These are phyloP conservation scores for Teunomyces funiuensis DNA, from an alignment of 805 yeast genomes.

Conservation along the genomic window DNA sequence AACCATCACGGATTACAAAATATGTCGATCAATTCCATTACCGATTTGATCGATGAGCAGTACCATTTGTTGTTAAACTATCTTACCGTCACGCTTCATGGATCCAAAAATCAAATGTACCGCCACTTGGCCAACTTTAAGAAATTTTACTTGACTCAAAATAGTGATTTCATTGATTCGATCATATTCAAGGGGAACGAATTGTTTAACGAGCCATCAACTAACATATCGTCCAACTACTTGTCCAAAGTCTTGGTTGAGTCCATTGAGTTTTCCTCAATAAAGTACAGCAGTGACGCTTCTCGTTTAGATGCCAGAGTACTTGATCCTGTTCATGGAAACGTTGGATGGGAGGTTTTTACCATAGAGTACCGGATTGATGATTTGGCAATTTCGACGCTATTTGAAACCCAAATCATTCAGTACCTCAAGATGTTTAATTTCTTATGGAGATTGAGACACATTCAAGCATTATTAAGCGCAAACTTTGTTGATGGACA, in stretches of 20 bases:
- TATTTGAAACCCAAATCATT: constrained; percentile 27
- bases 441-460: constrained; percentile 76
- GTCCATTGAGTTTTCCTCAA: constrained; percentile 57
- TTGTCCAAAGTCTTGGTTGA: constrained; percentile 64
- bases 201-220: constrained; percentile 60
- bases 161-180: constrained; percentile 79
- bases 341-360: constrained; percentile 89
- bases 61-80: constrained; percentile 54
- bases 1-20: constrained; percentile 33
- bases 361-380: constrained; percentile 74
- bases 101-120: constrained; percentile 45
- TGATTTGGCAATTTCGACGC: constrained; percentile 50
- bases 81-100: constrained; percentile 49
- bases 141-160: constrained; percentile 65
- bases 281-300: constrained; percentile 42
- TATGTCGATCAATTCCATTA: constrained; percentile 35
- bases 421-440: constrained; percentile 77
- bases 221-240: constrained; percentile 61
- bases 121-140: constrained; percentile 63
- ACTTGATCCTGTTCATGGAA: constrained; percentile 67
- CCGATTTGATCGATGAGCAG: constrained; percentile 37
- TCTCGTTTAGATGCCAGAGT: constrained; percentile 78
- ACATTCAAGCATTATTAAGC: constrained; percentile 54
- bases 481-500: constrained; percentile 26
- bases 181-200: constrained; percentile 56